Percentiles rank a stretch among this genome's conserved stretches.
Evolutionary conservation across 495 filamentous ascomycete species (phyloP).

Genomic region (Geoglossum glabrum): DNA sequence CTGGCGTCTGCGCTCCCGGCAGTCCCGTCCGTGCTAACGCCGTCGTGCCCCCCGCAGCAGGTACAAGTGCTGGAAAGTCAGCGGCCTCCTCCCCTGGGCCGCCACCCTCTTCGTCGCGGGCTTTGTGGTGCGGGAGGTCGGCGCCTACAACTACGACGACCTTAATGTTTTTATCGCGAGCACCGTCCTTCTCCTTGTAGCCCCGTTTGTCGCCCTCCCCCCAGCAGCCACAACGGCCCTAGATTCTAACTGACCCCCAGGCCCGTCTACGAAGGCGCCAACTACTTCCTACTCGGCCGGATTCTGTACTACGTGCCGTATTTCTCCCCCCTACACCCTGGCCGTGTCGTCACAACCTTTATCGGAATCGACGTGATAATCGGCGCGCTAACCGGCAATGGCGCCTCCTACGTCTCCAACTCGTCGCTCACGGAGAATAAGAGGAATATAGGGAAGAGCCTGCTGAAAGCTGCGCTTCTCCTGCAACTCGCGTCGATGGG

Average conservation of each 20-base stretch:
- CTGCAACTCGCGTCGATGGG: background rate
- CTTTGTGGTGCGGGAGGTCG: constrained; percentile 35
- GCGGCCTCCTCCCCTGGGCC: constrained; percentile 32
- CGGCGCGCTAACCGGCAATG: constrained; percentile 47
- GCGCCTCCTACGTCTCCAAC: constrained; percentile 41
- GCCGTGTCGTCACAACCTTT: constrained; percentile 59
- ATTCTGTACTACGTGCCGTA: constrained; percentile 65
- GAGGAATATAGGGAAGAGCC: background rate
- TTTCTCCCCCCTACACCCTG: constrained; percentile 56
- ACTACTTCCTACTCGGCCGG: constrained; percentile 59
- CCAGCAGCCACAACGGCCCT: background rate
- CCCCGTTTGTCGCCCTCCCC: constrained; percentile 31
- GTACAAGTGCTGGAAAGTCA: constrained; percentile 32
- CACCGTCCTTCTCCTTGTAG: constrained; percentile 37
- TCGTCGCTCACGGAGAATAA: background rate
- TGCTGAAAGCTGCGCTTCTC: background rate
- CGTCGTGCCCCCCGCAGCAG: constrained; percentile 11
- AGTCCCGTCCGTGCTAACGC: background rate
- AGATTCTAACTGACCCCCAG: constrained; percentile 16
- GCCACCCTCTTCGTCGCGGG: constrained; percentile 30
- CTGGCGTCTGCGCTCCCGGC: background rate
- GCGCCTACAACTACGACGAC: constrained; percentile 37
- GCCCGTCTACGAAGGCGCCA: constrained; percentile 50
- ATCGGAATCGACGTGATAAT: constrained; percentile 38
- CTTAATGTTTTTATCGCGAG: constrained; percentile 37